Evolutionary conservation across 2,329 filamentous ascomycete species (phyloP).

Genomic region (Moelleriella libera): DNA sequence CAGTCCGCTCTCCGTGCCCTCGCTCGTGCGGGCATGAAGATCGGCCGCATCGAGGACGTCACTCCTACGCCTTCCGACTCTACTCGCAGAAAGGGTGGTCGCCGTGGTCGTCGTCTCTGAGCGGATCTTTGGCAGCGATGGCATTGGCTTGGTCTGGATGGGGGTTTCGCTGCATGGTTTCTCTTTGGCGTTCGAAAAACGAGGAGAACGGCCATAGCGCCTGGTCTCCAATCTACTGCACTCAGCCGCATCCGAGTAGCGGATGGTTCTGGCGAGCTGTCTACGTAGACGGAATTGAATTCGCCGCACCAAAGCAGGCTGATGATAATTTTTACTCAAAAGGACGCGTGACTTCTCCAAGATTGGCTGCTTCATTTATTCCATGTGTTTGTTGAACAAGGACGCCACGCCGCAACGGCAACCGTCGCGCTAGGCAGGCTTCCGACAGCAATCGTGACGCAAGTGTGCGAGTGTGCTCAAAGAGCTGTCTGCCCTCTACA

Average conservation of each 20-base stretch:
- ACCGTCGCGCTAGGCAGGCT: too few relatives aligned
- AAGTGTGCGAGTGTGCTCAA: too few relatives aligned
- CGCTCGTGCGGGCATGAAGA: conserved; percentile 98
- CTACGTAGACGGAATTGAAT: conserved; percentile 27
- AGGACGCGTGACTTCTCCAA: background rate
- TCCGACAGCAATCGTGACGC: too few relatives aligned
- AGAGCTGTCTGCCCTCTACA: too few relatives aligned
- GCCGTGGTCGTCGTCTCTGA: conserved; percentile 99
- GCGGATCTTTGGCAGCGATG: conserved; percentile 9
- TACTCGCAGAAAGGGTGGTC: conserved; percentile 99
- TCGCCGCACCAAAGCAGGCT: conserved; percentile 28
- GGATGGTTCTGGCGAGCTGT: conserved; percentile 12
- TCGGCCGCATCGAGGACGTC: conserved; percentile 98
- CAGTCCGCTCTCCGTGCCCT: conserved; percentile 98
- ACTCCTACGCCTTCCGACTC: conserved; percentile 98
- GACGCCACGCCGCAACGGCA: too few relatives aligned
- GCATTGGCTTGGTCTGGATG: conserved; percentile 17
- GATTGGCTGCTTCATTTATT: too few relatives aligned
- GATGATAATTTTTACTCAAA: conserved; percentile 7
- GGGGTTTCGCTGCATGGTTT: conserved; percentile 29
- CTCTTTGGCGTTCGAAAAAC: conserved; percentile 51
- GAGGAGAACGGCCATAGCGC: conserved; percentile 55
- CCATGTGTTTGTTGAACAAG: too few relatives aligned
- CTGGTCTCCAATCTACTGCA: conserved; percentile 47
- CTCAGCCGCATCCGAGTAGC: conserved; percentile 22